Evolutionary conservation across 179 eudicot genomes (phyloP), one percentile per base, ranked within the genome.

Genomic region (Camellia oleifera): DNA sequence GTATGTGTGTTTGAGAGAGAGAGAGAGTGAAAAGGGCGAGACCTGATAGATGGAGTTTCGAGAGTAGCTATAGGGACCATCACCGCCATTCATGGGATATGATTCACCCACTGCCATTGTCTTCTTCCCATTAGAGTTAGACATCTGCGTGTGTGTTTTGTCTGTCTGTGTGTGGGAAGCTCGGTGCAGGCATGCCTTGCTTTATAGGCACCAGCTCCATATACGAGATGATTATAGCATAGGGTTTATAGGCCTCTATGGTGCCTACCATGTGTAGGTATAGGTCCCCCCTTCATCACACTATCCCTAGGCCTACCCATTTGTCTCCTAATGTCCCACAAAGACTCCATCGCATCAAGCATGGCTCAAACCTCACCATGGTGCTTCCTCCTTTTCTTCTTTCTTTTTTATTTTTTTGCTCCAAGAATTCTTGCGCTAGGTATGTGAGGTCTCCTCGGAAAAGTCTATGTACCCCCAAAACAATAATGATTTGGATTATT

Each of bases 11-110:
- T 32, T 32, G 40, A 32, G 40, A 32, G 40, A 32, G 32, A 26
- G 40, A 32, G 40, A 32, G 40, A 32, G 40, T 32, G 40, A 32
- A 32, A 32, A 32, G 40, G 2, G 40, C 2, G 2, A 32, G 40
- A 32, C 40, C 40, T 72, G 75, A 20, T 50, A 72, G 15, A 5
- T n/a, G 61, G 75, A 72, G 23, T 72, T 72, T 13, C 12, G 40
- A 72, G 60, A 17, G 32, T 72, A 72, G 60, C 75, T 72, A 23
- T 50, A 5, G 58, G 60, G 58, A 17, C 75, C 75, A 10, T 72
- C 40, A 20, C 75, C 75, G 9, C 75, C 75, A 5, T 72, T 72
- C 75, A 72, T 52, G 75, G 75, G 61, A 50, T 4, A 72, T 50
- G 75, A 9, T 50, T 50, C 75, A 12, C 23, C 26, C 54, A 48